These are phyloP conservation scores for Ophiocordyceps australis DNA, from an alignment of 2,329 filamentous ascomycete species.

Conservation along the genomic window DNA sequence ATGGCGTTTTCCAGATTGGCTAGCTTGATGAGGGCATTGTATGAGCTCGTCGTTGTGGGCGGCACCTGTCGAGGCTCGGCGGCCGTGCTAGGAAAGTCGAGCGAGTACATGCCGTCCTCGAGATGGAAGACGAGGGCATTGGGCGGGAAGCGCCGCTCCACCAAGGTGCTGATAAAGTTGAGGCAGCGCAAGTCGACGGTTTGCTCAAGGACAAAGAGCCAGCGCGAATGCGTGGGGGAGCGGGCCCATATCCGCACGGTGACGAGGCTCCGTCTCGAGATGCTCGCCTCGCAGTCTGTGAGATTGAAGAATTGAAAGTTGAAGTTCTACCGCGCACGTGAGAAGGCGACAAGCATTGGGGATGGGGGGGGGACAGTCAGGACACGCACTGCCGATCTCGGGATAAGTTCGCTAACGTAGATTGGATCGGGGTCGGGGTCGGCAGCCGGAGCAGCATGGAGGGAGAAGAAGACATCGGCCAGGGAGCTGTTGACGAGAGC, in stretches of 20 bases:
- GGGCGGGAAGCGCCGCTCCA: slow-evolving; percentile 52
- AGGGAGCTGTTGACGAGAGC: slow-evolving; percentile 51
- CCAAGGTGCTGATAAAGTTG: slow-evolving; percentile 61
- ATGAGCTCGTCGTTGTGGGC: slow-evolving; percentile 51
- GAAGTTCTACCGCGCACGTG: slow-evolving; percentile 41
- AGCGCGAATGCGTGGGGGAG: slow-evolving; percentile 29
- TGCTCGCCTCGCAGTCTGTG: slow-evolving; percentile 35
- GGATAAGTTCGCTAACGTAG: slow-evolving; percentile 74
- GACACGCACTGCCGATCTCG: slow-evolving; percentile 46
- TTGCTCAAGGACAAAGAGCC: slow-evolving; percentile 51
- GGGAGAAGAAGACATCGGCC: slow-evolving; percentile 77
- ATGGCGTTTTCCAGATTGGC: slow-evolving; percentile 81
- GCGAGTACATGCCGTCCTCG: slow-evolving; percentile 69
- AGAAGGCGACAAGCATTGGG: not conserved
- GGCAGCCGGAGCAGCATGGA: slow-evolving; percentile 48
- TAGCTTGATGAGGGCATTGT: slow-evolving; percentile 74
- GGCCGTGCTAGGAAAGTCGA: slow-evolving; percentile 40
- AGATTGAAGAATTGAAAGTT: slow-evolving; percentile 78
- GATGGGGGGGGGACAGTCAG: not conserved
- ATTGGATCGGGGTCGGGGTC: slow-evolving; percentile 59
- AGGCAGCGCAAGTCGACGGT: slow-evolving; percentile 52
- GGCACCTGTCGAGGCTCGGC: slow-evolving; percentile 34
- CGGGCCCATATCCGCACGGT: slow-evolving; percentile 60
- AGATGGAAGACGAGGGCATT: slow-evolving; percentile 81
- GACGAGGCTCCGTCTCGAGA: slow-evolving; percentile 48